These are phyloP conservation scores for Aspergillus novoparasiticus DNA, from an alignment of 2,329 filamentous ascomycete species.

Conservation along the genomic window DNA sequence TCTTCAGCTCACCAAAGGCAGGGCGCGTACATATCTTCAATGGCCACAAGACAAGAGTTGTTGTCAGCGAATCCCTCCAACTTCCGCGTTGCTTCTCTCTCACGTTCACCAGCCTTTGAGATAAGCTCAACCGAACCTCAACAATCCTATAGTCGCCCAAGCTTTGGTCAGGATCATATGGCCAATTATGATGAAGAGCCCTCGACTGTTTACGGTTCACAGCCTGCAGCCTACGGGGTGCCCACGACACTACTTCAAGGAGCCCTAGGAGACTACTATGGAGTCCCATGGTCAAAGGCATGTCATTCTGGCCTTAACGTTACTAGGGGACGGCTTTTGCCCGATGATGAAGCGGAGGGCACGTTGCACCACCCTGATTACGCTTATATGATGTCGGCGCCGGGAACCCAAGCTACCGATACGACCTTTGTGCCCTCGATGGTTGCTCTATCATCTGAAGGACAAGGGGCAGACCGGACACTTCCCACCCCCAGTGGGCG, in stretches of 20 bases:
- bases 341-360: slow-evolving; percentile 30
- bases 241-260: slow-evolving; percentile 33
- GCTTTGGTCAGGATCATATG: slow-evolving; percentile 24
- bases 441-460: slow-evolving; percentile 24
- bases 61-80: slow-evolving; percentile 21
- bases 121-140: slow-evolving; percentile 23
- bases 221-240: slow-evolving; percentile 40
- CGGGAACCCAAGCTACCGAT: slow-evolving; percentile 28
- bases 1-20: slow-evolving; percentile 21
- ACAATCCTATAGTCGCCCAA: slow-evolving; percentile 25
- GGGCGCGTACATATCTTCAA: slow-evolving; percentile 23
- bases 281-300: slow-evolving; percentile 31
- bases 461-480: slow-evolving; percentile 34
- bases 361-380: slow-evolving; percentile 29
- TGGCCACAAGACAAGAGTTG: slow-evolving; percentile 15
- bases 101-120: slow-evolving; percentile 30
- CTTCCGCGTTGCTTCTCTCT: slow-evolving; percentile 22
- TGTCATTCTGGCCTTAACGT: slow-evolving; percentile 30
- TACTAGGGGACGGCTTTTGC: slow-evolving; percentile 29
- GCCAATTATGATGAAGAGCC: slow-evolving; percentile 40
- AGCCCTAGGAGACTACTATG: slow-evolving; percentile 30
- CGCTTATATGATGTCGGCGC: slow-evolving; percentile 34
- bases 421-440: slow-evolving; percentile 17
- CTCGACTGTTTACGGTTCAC: slow-evolving; percentile 33
- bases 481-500: slow-evolving; percentile 39